Evolutionary conservation across 2,329 filamentous ascomycete species (phyloP).

Genomic region (Colletotrichum lindemuthianum): DNA sequence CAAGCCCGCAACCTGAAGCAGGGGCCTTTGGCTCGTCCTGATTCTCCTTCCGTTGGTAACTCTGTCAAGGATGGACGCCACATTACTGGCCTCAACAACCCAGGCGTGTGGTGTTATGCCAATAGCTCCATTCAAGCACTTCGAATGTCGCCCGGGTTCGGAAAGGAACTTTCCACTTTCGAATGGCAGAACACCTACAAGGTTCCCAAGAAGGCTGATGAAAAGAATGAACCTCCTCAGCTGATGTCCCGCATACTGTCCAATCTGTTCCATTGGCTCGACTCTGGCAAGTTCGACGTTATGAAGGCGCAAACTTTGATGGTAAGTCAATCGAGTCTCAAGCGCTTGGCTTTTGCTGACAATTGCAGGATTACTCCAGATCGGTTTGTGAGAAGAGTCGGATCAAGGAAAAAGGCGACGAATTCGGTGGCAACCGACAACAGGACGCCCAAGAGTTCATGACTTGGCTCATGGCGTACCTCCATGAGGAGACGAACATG

Average conservation of each 20-base stretch:
- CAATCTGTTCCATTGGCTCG: constrained; percentile 68
- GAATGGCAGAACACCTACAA: constrained; percentile 72
- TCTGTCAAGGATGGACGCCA: constrained; percentile 45
- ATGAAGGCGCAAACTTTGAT: constrained; percentile 67
- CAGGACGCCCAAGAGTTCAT: constrained; percentile 95
- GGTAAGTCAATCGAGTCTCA: constrained; percentile 52
- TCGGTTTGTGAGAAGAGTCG: constrained; percentile 33
- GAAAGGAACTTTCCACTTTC: constrained; percentile 68
- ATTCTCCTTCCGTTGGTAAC: constrained; percentile 21
- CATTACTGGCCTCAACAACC: constrained; percentile 82
- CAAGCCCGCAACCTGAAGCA: constrained; percentile 29
- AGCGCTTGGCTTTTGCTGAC: constrained; percentile 34
- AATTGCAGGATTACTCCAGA: constrained; percentile 62
- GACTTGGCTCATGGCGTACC: constrained; percentile 80
- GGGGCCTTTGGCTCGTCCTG: constrained; percentile 27
- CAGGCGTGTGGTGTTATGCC: constrained; percentile 88
- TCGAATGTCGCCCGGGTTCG: constrained; percentile 76
- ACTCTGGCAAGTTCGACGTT: constrained; percentile 57
- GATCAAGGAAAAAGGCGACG: constrained; percentile 44
- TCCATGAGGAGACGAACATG: constrained; percentile 87
- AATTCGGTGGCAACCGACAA: constrained; percentile 79
- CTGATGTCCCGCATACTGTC: constrained; percentile 69
- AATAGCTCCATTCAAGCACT: constrained; percentile 90
- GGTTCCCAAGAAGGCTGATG: constrained; percentile 72
- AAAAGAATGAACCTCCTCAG: constrained; percentile 63